phyloP scores from a whole-genome alignment of 1,139 yeast genomes.

The Geotrichum carabidarum region DNA sequence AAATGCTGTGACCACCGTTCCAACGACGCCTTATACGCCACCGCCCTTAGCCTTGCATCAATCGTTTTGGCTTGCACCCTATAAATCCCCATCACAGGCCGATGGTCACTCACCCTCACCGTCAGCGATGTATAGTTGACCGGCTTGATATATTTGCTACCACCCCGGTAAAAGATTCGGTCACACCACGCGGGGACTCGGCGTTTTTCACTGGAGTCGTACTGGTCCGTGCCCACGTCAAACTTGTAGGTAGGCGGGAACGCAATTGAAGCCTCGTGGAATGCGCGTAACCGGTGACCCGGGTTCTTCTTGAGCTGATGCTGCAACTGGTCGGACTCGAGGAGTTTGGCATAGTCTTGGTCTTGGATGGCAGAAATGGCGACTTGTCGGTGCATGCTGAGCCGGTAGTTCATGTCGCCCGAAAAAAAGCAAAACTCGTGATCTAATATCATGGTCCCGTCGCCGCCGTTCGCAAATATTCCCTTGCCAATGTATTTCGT shows the following conservation, averaged over 20 bases:
- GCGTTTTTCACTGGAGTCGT: slow-evolving; percentile 86
- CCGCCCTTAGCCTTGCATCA: slow-evolving; percentile 51
- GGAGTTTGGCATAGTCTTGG: slow-evolving; percentile 50
- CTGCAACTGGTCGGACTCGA: slow-evolving; percentile 71
- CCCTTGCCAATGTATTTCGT: slow-evolving; percentile 35
- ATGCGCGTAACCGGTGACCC: slow-evolving; percentile 56
- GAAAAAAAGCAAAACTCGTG: slow-evolving; percentile 88
- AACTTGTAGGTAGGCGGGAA: slow-evolving; percentile 91
- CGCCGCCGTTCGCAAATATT: slow-evolving; percentile 47
- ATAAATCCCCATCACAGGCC: slow-evolving; percentile 81
- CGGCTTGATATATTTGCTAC: slow-evolving; percentile 28
- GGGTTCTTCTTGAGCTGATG: slow-evolving; percentile 68
- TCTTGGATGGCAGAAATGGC: slow-evolving; percentile 55
- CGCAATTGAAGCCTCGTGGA: slow-evolving; percentile 66
- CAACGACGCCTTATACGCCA: slow-evolving; percentile 43
- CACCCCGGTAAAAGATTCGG: slow-evolving; percentile 63
- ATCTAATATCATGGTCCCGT: slow-evolving; percentile 49
- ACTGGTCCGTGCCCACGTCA: slow-evolving; percentile 70
- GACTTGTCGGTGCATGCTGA: slow-evolving; percentile 60
- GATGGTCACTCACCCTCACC: slow-evolving; percentile 76
- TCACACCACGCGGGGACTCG: slow-evolving; percentile 98
- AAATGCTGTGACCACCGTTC: slow-evolving; percentile 25
- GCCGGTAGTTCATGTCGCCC: slow-evolving; percentile 89
- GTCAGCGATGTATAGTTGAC: slow-evolving; percentile 32
- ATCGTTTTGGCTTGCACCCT: slow-evolving; percentile 59